phyloP scores from a whole-genome alignment of 352 stramenopile genomes.

The Globisporangium uncinulatum region DNA sequence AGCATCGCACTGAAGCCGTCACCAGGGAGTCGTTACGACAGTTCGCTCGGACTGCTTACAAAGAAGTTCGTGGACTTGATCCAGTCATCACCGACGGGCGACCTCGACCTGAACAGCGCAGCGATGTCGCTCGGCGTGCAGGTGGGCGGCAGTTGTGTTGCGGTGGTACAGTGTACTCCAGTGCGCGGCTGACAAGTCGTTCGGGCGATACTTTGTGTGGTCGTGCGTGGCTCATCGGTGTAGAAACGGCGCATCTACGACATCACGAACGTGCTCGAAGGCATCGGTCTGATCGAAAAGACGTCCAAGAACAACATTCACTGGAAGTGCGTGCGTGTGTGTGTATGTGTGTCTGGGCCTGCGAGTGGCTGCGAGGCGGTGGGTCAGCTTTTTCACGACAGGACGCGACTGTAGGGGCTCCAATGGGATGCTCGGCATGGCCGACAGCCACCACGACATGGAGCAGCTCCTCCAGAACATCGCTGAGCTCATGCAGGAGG shows the following conservation, averaged over 20 bases:
- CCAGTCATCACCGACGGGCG: conserved; percentile 77
- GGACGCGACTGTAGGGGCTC: conserved; percentile 31
- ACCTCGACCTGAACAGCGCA: conserved; percentile 94
- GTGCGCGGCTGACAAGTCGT: background rate
- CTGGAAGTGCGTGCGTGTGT: conserved; percentile 81
- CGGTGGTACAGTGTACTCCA: background rate
- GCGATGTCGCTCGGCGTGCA: conserved; percentile 76
- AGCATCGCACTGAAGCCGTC: conserved; percentile 46
- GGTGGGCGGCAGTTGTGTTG: conserved; percentile 20
- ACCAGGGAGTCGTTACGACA: conserved; percentile 91
- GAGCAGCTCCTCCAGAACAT: conserved; percentile 72
- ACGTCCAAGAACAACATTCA: conserved; percentile 98
- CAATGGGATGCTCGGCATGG: conserved; percentile 33
- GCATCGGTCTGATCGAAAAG: conserved; percentile 97
- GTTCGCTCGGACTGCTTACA: conserved; percentile 93
- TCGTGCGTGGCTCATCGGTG: background rate
- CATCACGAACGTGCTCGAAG: conserved; percentile 98
- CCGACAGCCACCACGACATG: conserved; percentile 60
- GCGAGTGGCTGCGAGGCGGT: background rate
- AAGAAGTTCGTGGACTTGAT: conserved; percentile 97
- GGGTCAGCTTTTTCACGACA: background rate
- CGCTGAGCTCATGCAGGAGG: conserved; percentile 76
- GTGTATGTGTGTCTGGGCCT: background rate
- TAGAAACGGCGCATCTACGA: conserved; percentile 98
- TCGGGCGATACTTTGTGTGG: background rate